A percentile compares a stretch with the other conserved stretches of the same genome.
phyloP scores from a whole-genome alignment of 257 asterid genomes.

The Przewalskia tangutica region DNA sequence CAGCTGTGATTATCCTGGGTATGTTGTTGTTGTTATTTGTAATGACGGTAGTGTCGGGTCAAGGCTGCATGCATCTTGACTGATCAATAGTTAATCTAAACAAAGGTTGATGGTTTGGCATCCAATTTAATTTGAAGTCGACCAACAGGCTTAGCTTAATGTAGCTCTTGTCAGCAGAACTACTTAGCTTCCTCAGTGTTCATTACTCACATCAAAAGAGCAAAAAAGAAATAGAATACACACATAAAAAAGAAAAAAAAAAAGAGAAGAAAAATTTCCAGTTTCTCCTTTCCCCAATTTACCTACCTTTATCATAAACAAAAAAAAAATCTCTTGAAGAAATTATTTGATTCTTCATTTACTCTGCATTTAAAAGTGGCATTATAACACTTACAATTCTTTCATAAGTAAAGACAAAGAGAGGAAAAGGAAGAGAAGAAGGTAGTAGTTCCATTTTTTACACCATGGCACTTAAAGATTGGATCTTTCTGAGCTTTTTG shows the following conservation, averaged over 20 bases:
- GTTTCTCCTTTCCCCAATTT: too few species aligned
- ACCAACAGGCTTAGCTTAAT: not conserved
- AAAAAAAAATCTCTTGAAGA: too few species aligned
- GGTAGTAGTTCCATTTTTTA: not conserved
- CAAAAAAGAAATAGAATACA: not conserved
- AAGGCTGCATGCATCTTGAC: too few species aligned
- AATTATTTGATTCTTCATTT: slow-evolving; percentile 25
- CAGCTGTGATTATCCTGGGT: too few species aligned
- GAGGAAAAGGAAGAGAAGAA: too few species aligned
- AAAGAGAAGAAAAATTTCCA: slow-evolving; percentile 17
- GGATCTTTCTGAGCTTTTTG: slow-evolving; percentile 16
- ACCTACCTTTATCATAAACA: too few species aligned
- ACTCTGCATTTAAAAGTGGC: slow-evolving; percentile 5
- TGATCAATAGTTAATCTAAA: too few species aligned
- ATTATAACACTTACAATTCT: not conserved
- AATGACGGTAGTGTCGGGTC: too few species aligned
- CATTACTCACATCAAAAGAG: slow-evolving; percentile 13
- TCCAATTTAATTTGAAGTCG: not conserved
- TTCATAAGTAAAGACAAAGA: not conserved
- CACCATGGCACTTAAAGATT: not conserved
- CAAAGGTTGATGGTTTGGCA: too few species aligned
- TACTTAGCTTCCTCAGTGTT: slow-evolving; percentile 20
- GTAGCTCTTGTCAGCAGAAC: slow-evolving; percentile 6
- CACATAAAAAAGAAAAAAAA: not conserved
- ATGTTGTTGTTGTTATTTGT: too few species aligned